phyloP scores from a whole-genome alignment of 2,329 filamentous ascomycete species.

The Fusarium pseudoanthophilum region DNA sequence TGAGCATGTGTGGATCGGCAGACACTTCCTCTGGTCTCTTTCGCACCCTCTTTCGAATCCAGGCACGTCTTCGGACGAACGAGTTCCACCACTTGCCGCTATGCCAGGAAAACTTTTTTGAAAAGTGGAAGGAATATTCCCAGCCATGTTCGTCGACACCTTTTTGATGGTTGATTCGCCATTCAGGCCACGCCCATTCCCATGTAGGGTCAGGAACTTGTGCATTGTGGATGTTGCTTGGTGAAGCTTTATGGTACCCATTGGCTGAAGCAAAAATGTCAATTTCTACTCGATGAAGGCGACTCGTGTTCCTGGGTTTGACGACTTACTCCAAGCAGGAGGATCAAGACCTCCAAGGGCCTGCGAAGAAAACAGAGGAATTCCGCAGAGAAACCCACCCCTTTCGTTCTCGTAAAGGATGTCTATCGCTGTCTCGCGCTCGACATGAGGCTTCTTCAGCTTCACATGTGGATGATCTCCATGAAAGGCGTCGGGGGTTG shows the following conservation, averaged over 20 bases:
- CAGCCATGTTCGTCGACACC: slow-evolving; percentile 88
- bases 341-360: slow-evolving; percentile 90
- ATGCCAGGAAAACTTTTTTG: slow-evolving; percentile 82
- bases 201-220: slow-evolving; percentile 95
- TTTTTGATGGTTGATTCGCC: slow-evolving; percentile 76
- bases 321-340: slow-evolving; percentile 74
- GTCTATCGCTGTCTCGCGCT: slow-evolving; percentile 74
- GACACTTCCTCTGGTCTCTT: slow-evolving; percentile 57
- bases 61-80: slow-evolving; percentile 89
- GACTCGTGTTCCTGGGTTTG: not conserved
- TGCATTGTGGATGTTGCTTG: slow-evolving; percentile 80
- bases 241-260: slow-evolving; percentile 66
- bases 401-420: slow-evolving; percentile 96
- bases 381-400: slow-evolving; percentile 87
- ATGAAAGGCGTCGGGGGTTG: slow-evolving; percentile 44
- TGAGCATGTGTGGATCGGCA: slow-evolving; percentile 73
- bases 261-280: slow-evolving; percentile 62
- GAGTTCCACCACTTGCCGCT: slow-evolving; percentile 92
- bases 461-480: slow-evolving; percentile 49
- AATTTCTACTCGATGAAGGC: slow-evolving; percentile 2
- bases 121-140: slow-evolving; percentile 95
- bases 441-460: slow-evolving; percentile 46
- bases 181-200: slow-evolving; percentile 83
- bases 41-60: slow-evolving; percentile 84
- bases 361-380: slow-evolving; percentile 87